These are phyloP conservation scores for Guadua angustifolia DNA, from an alignment of 176 grass and related monocot genomes.

Conservation along the genomic window DNA sequence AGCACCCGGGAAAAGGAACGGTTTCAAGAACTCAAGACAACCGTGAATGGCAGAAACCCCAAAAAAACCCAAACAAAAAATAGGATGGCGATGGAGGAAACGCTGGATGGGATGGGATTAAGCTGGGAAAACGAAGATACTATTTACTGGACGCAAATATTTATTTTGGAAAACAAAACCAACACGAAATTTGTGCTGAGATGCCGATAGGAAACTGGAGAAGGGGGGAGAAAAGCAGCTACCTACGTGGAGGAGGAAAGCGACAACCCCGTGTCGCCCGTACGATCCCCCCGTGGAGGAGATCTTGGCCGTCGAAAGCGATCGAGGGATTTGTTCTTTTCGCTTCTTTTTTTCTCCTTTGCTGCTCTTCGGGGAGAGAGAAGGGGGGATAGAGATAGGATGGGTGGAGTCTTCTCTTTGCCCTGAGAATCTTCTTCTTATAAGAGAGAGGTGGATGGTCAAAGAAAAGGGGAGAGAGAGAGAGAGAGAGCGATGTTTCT, in stretches of 20 bases:
- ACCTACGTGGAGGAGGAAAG: constrained; percentile 49
- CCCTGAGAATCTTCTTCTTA: constrained; percentile 56
- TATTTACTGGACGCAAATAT: too few species aligned
- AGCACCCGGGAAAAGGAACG: not conserved
- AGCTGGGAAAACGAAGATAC: too few species aligned
- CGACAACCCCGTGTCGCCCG: constrained; percentile 43
- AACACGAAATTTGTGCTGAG: too few species aligned
- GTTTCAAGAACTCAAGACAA: not conserved
- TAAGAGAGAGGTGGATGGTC: constrained; percentile 35
- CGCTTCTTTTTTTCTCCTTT: not conserved
- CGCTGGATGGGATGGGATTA: too few species aligned
- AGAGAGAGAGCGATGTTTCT: not conserved
- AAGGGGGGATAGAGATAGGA: constrained; percentile 16
- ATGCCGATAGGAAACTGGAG: not conserved
- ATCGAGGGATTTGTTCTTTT: constrained; percentile 44
- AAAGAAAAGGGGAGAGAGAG: constrained; percentile 16
- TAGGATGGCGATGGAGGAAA: not conserved
- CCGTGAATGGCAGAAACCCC: not conserved
- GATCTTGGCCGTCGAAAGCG: constrained; percentile 69
- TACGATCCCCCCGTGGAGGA: constrained; percentile 56
- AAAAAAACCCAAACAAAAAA: not conserved
- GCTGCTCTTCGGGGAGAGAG: not conserved
- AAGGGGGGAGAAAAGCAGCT: not conserved
- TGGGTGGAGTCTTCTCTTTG: too few species aligned
- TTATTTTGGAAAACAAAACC: too few species aligned